A percentile compares a stretch with the other conserved stretches of the same genome.
Conservation (phyloP, 768 basidiomycete genomes). For the Hygrocybe coccinea region DNA sequence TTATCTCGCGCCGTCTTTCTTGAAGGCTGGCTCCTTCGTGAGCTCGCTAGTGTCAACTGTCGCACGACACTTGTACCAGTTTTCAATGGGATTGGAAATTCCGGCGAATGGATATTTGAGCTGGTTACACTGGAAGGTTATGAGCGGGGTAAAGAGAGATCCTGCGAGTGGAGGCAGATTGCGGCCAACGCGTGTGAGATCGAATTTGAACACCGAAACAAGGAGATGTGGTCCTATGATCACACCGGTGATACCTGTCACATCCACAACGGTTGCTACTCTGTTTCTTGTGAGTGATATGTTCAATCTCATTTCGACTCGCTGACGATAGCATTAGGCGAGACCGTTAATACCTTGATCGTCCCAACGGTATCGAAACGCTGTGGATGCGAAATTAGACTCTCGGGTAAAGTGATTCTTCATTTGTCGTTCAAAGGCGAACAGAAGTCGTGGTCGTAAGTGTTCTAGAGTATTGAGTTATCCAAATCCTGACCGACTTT, state of each 20-base stretch:
- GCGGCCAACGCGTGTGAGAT: constrained; percentile 6
- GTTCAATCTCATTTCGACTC: not conserved
- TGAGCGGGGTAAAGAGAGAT: constrained; percentile 4
- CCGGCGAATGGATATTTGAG: constrained; percentile 11
- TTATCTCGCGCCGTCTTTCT: constrained; percentile 16
- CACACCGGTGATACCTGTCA: constrained; percentile 11
- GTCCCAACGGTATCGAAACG: constrained; percentile 4
- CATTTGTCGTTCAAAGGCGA: constrained; percentile 10
- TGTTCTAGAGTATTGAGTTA: not conserved
- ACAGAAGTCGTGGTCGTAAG: constrained; percentile 8
- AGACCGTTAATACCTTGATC: constrained; percentile 8
- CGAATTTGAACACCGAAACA: constrained; percentile 10
- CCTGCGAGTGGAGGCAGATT: constrained; percentile 9
- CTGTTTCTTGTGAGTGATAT: constrained; percentile 7
- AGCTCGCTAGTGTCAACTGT: constrained; percentile 10
- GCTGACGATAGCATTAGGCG: constrained; percentile 9
- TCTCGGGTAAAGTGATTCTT: constrained; percentile 5
- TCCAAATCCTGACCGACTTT: not conserved
- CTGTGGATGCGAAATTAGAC: constrained; percentile 7
- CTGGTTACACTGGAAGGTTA: constrained; percentile 14
- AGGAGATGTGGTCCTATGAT: constrained; percentile 15
- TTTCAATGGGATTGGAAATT: constrained; percentile 12
- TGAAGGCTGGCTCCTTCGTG: constrained; percentile 11
- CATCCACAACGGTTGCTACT: constrained; percentile 10
- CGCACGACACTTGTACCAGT: constrained; percentile 11